Conservation (phyloP, 192 early-diverging fungal genomes). For the Coemansia sp. region DNA sequence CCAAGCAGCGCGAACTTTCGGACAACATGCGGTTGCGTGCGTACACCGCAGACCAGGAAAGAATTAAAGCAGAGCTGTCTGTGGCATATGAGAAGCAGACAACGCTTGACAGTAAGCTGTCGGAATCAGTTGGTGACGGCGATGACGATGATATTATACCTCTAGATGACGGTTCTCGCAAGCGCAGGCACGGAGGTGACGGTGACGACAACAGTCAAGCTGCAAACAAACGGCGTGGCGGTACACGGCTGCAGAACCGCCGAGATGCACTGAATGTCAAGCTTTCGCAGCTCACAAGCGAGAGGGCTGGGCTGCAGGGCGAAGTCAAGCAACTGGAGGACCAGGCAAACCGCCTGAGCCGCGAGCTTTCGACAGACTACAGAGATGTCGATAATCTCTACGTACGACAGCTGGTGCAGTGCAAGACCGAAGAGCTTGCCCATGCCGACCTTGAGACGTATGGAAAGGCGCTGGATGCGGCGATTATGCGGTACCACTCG, state of each 20-base stretch:
- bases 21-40: conserved; percentile 43
- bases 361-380: conserved; percentile 74
- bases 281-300: conserved; percentile 42
- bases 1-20: conserved; percentile 40
- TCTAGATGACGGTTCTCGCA: conserved; percentile 15
- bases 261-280: conserved; percentile 36
- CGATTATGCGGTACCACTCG: conserved; percentile 89
- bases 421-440: conserved; percentile 79
- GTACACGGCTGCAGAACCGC: conserved; percentile 35
- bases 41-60: conserved; percentile 36
- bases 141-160: conserved; percentile 5
- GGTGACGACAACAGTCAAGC: conserved; percentile 3
- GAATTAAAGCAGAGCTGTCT: conserved; percentile 43
- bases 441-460: conserved; percentile 82
- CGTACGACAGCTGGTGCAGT: conserved; percentile 64
- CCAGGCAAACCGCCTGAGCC: conserved; percentile 58
- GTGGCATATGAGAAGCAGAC: conserved; percentile 30
- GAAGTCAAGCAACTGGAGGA: conserved; percentile 83
- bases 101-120: conserved; percentile 32
- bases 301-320: conserved; percentile 62
- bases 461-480: conserved; percentile 75
- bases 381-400: conserved; percentile 72
- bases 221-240: conserved; percentile 21
- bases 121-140: conserved; percentile 9
- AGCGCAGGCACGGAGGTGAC: conserved; percentile 23